phyloP scores from a whole-genome alignment of 73 alveolate species.

The Paramecium sonneborni region DNA sequence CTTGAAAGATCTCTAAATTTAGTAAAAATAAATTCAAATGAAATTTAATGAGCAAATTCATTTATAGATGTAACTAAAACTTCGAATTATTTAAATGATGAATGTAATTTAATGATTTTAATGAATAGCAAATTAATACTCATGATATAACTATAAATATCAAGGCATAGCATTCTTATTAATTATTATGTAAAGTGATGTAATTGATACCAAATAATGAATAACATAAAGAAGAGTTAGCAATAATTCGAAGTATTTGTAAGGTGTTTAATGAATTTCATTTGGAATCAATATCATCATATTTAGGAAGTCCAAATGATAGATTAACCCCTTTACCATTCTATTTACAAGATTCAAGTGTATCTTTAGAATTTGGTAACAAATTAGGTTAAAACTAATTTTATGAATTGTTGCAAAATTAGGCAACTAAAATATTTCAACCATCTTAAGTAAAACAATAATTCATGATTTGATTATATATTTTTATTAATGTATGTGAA shows the following conservation, averaged over 20 bases:
- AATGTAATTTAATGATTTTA: neutral
- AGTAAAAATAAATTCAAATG: neutral
- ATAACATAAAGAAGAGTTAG: neutral
- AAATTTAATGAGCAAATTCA: conserved; percentile 21
- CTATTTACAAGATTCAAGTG: neutral
- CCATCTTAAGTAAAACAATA: conserved; percentile 1
- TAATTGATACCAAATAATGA: neutral
- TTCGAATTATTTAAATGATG: neutral
- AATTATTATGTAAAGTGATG: neutral
- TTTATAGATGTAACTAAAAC: neutral
- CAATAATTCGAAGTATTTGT: neutral
- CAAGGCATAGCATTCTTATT: neutral
- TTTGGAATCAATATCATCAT: neutral
- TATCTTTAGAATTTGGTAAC: neutral
- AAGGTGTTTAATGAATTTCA: neutral
- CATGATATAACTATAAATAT: neutral
- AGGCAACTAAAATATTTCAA: neutral
- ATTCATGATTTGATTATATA: neutral
- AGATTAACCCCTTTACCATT: conserved; percentile 19
- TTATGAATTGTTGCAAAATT: neutral
- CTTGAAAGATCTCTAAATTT: neutral
- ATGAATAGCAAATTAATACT: neutral
- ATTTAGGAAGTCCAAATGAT: neutral
- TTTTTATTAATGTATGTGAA: neutral
- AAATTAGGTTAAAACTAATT: neutral